A percentile compares a stretch with the other conserved stretches of the same genome.
Evolutionary conservation across 1,284 basidiomycete species (phyloP).

Genomic region (Taiwanofungus camphoratus): DNA sequence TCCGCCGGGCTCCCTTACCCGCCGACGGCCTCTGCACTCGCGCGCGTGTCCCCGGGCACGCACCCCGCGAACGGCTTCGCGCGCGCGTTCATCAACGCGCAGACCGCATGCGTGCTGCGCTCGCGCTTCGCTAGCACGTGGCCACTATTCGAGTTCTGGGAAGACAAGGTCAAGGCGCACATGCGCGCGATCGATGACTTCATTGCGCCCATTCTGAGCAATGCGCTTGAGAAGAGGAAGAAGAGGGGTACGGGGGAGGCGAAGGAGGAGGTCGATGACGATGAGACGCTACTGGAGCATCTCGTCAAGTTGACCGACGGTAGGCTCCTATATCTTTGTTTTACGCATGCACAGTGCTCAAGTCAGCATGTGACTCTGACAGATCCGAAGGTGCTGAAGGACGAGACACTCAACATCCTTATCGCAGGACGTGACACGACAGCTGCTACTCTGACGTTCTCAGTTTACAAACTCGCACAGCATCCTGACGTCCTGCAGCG

Average conservation of each 20-base stretch:
- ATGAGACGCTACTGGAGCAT: conserved; percentile 45
- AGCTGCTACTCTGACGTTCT: conserved; percentile 31
- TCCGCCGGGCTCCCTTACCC: conserved; percentile 25
- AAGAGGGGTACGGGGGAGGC: conserved; percentile 4
- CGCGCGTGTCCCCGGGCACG: conserved; percentile 25
- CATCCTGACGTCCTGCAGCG: conserved; percentile 30
- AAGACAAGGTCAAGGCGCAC: conserved; percentile 37
- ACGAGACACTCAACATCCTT: conserved; percentile 33
- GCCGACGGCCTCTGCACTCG: conserved; percentile 8
- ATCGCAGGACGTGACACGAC: conserved; percentile 35
- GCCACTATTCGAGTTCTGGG: conserved; percentile 44
- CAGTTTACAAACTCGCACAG: conserved; percentile 33
- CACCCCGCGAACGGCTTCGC: conserved; percentile 27
- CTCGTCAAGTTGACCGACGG: conserved; percentile 45
- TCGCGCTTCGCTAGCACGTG: conserved; percentile 32
- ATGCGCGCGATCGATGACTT: conserved; percentile 46
- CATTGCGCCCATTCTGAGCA: conserved; percentile 43
- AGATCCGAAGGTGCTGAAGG: conserved; percentile 27
- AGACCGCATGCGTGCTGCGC: conserved; percentile 34
- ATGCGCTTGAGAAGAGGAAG: conserved; percentile 36
- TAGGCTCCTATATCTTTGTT: conserved; percentile 17
- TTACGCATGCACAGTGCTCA: not conserved
- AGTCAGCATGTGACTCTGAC: not conserved
- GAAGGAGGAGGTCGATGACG: conserved; percentile 28
- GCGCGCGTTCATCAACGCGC: conserved; percentile 25